A percentile compares a stretch with the other conserved stretches of the same genome.
phyloP scores from a whole-genome alignment of 148 eudicot genomes.

The Amaranthus cruentus region DNA sequence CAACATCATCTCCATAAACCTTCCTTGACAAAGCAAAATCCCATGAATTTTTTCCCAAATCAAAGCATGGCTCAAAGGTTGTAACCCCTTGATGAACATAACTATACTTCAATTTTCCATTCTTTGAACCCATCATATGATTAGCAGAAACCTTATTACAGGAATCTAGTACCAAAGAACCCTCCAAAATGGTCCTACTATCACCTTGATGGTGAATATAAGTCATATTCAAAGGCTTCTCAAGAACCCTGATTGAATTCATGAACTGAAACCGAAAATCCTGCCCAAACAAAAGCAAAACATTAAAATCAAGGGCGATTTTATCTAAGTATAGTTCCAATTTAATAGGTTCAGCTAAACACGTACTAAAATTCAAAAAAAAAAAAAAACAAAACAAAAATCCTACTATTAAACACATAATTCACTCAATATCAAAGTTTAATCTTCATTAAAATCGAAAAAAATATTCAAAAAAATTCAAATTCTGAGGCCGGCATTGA shows the following conservation, averaged over 20 bases:
- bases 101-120: constrained; percentile 66
- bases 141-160: constrained; percentile 67
- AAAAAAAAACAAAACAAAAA: neutral
- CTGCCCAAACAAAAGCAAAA: constrained; percentile 26
- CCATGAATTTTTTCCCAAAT: constrained; percentile 69
- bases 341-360: neutral
- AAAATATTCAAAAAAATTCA: neutral
- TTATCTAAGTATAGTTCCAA: too few relatives aligned
- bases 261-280: constrained; percentile 85
- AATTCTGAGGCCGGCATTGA: neutral
- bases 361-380: neutral
- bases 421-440: too few relatives aligned
- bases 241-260: constrained; percentile 64
- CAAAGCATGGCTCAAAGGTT: constrained; percentile 72
- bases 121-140: constrained; percentile 62
- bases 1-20: constrained; percentile 59
- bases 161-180: constrained; percentile 61
- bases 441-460: neutral
- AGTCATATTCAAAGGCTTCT: constrained; percentile 73
- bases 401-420: neutral
- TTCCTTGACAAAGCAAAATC: constrained; percentile 65
- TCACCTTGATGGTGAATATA: constrained; percentile 59
- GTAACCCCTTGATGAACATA: constrained; percentile 59
- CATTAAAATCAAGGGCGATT: too few relatives aligned
- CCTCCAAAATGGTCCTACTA: constrained; percentile 65